Base-by-base conservation (phyloP, 2,329 filamentous ascomycete genomes). In the Daldinia eschscholtzii region DNA sequence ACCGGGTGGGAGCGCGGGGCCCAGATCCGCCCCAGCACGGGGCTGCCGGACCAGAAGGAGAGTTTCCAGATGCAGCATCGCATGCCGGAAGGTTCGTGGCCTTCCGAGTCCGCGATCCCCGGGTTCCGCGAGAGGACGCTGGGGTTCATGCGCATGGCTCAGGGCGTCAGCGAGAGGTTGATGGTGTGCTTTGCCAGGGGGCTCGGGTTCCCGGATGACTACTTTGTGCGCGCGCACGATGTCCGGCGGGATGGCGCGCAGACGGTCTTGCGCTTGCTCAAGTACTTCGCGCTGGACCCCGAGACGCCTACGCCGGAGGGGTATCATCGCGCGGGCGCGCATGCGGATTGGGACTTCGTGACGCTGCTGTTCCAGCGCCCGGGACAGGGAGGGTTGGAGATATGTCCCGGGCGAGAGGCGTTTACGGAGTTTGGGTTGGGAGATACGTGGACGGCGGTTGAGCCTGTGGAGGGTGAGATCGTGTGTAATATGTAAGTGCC, bases 381-480 rank as follows among this genome's bases (percentile, higher is more conserved):
- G 0, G 88, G 87, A 0, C 87, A 91, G 76, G 85, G 82, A 28
- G 89, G 89, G 0, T 79, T 91, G 2, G 89, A 91, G 75, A 89
- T 91, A 62, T 91, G 88, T 72, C 89, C 88, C 0, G 88, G 89
- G 0, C 81, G 88, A 15, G 88, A 91, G 76, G 85, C 83, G 2
- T 84, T 86, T 6, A 90, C 88, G 0, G 82, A 83, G 3, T 90
- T 89, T 70, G 88, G 84, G 0, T 82, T 84, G 52, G 87, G 87
- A 1, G 88, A 91, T 73, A 78, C 78, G 0, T 91, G 89, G 89
- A 91, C 88, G 9, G 87, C 87, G 65, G 83, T 91, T n/a, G 84
- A 87, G 68, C 86, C 86, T 5, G 79, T 76, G 1, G 80, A 81
- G 0, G 86, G 84, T 0, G 84, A 85, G 67, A 87, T 89, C 62